Conservation (phyloP, 2,329 filamentous ascomycete genomes). For the Aspergillus intermedius region DNA sequence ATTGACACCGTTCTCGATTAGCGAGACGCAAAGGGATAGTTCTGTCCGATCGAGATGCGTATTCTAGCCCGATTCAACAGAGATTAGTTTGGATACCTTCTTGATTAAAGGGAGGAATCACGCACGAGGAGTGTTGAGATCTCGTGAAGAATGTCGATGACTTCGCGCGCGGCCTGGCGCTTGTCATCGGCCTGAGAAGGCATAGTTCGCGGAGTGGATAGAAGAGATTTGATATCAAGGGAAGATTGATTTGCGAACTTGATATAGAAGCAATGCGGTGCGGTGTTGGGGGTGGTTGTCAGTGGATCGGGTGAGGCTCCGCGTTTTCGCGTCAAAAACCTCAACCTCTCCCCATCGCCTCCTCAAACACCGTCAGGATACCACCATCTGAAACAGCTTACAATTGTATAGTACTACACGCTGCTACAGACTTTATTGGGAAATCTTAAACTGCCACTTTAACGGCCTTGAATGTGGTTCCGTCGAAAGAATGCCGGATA, state of each 20-base stretch:
- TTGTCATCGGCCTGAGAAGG: conserved; percentile 40
- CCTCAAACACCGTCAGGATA: too few species aligned
- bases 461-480: conserved; percentile 17
- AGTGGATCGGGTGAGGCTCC: too few species aligned
- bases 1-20: conserved; percentile 96
- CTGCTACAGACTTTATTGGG: neutral
- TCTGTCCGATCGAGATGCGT: conserved; percentile 86
- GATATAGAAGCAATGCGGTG: too few species aligned
- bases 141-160: conserved; percentile 47
- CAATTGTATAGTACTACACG: too few species aligned
- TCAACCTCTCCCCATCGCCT: too few species aligned
- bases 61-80: conserved; percentile 55
- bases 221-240: neutral
- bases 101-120: conserved; percentile 1
- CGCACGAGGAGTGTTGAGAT: conserved; percentile 43
- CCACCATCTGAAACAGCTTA: too few species aligned
- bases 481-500: conserved; percentile 19
- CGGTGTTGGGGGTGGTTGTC: too few species aligned
- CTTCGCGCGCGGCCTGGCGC: conserved; percentile 44
- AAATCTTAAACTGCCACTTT: neutral
- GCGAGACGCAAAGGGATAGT: conserved; percentile 87
- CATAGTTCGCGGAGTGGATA: conserved; percentile 21
- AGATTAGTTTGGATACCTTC: neutral
- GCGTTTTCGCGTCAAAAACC: too few species aligned
- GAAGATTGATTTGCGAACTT: neutral